Evolutionary conservation across 2,329 filamentous ascomycete genomes (phyloP).

Genomic region (Lachnellula cervina): DNA sequence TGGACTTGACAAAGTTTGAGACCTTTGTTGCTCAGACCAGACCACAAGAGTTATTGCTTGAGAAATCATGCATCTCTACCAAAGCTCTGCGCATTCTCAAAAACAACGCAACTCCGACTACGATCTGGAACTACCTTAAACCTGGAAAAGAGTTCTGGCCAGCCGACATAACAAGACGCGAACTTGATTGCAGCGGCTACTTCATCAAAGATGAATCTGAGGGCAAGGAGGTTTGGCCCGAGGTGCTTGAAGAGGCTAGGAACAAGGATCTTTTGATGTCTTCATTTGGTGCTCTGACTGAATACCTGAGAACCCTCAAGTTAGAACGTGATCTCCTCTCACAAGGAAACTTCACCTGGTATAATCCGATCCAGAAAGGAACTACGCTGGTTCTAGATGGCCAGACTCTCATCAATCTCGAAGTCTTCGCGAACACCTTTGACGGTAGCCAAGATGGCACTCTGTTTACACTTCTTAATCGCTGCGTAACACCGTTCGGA

Average conservation of each 20-base stretch:
- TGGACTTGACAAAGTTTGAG: constrained; percentile 93
- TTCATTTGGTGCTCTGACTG: constrained; percentile 80
- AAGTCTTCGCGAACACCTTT: constrained; percentile 89
- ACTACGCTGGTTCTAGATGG: constrained; percentile 90
- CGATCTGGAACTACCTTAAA: constrained; percentile 93
- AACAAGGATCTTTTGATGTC: constrained; percentile 85
- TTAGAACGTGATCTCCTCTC: constrained; percentile 83
- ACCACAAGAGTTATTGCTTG: constrained; percentile 81
- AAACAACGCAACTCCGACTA: constrained; percentile 88
- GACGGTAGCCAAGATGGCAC: constrained; percentile 84
- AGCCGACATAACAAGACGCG: constrained; percentile 73
- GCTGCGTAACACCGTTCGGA: constrained; percentile 93
- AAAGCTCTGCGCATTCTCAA: constrained; percentile 90
- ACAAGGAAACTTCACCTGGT: constrained; percentile 85
- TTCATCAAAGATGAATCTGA: constrained; percentile 56
- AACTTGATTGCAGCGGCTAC: constrained; percentile 75
- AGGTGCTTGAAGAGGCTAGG: constrained; percentile 63
- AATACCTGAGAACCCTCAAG: constrained; percentile 82
- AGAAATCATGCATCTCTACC: constrained; percentile 81
- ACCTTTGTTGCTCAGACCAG: constrained; percentile 90
- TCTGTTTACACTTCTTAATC: constrained; percentile 83
- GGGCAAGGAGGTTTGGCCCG: constrained; percentile 66
- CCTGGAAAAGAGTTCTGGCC: constrained; percentile 86
- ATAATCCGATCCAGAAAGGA: constrained; percentile 84
- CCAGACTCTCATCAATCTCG: constrained; percentile 95